Evolutionary conservation across 148 eudicot species (phyloP).

Genomic region (Limonium bicolor): DNA sequence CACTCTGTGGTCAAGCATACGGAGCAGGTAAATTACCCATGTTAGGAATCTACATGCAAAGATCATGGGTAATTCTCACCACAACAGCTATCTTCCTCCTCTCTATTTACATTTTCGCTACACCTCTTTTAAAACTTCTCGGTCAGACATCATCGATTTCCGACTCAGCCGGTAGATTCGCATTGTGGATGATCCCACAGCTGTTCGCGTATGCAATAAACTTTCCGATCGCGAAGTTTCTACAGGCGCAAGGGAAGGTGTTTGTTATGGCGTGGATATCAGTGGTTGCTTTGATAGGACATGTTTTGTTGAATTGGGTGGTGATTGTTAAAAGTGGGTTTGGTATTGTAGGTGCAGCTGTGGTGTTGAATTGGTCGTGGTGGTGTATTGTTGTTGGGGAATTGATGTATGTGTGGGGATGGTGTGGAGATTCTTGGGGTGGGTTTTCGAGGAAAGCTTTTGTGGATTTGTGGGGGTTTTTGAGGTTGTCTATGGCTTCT

Average conservation of each 20-base stretch:
- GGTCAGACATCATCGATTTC: slow-evolving; percentile 31
- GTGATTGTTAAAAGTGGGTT: slow-evolving; percentile 23
- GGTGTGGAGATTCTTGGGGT: slow-evolving; percentile 36
- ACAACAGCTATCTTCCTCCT: slow-evolving; percentile 10
- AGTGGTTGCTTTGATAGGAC: slow-evolving; percentile 16
- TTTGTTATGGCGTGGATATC: slow-evolving; percentile 12
- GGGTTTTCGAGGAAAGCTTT: slow-evolving; percentile 47
- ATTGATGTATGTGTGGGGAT: slow-evolving; percentile 28
- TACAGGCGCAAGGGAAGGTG: slow-evolving; percentile 9
- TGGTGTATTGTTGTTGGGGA: slow-evolving; percentile 49
- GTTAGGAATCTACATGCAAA: slow-evolving; percentile 40
- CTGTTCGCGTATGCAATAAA: slow-evolving; percentile 10
- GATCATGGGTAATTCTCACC: slow-evolving; percentile 41
- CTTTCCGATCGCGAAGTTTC: slow-evolving; percentile 9
- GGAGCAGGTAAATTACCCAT: slow-evolving; percentile 27
- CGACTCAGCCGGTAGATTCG: slow-evolving; percentile 34
- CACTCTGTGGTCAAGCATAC: slow-evolving; percentile 48
- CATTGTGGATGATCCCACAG: slow-evolving; percentile 35
- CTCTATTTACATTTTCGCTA: slow-evolving; percentile 22
- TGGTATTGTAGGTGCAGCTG: slow-evolving; percentile 46
- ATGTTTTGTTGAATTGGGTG: slow-evolving; percentile 39
- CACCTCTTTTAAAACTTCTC: slow-evolving; percentile 19
- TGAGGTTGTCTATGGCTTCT: slow-evolving; percentile 40
- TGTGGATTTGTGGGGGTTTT: slow-evolving; percentile 31
- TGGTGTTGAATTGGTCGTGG: slow-evolving; percentile 44